phyloP scores from a whole-genome alignment of 495 filamentous ascomycete species.

The Hypoxylon lienhwacheense region DNA sequence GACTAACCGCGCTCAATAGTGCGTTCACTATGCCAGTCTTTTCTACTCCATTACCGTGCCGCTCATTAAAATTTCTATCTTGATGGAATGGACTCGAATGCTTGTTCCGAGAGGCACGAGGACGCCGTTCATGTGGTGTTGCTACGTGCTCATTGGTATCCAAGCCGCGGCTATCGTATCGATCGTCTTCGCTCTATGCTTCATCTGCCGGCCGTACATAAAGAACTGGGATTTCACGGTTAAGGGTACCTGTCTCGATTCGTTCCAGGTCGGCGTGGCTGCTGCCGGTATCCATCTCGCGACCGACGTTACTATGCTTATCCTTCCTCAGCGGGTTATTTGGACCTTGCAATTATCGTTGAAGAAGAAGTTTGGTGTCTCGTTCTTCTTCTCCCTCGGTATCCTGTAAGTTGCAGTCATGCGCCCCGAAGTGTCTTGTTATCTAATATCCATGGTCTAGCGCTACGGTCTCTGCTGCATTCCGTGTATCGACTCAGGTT shows the following conservation, averaged over 20 bases:
- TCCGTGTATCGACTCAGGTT: slow-evolving; percentile 34
- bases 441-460: slow-evolving; percentile 25
- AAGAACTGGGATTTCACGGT: slow-evolving; percentile 38
- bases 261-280: slow-evolving; percentile 21
- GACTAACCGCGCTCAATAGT: slow-evolving; percentile 1
- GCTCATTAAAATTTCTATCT: slow-evolving; percentile 29
- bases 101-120: slow-evolving; percentile 32
- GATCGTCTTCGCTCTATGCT: slow-evolving; percentile 22
- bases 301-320: slow-evolving; percentile 42
- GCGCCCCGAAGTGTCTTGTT: neutral
- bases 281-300: slow-evolving; percentile 37
- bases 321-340: slow-evolving; percentile 43
- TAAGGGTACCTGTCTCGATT: slow-evolving; percentile 29
- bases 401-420: slow-evolving; percentile 38
- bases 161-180: slow-evolving; percentile 36
- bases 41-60: slow-evolving; percentile 30
- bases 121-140: slow-evolving; percentile 36
- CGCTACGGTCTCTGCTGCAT: slow-evolving; percentile 36
- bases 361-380: slow-evolving; percentile 39
- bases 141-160: slow-evolving; percentile 33
- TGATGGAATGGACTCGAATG: slow-evolving; percentile 31
- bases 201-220: slow-evolving; percentile 49
- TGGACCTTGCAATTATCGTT: slow-evolving; percentile 40
- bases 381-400: slow-evolving; percentile 45
- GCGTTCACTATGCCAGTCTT: slow-evolving; percentile 19